These are phyloP conservation scores for Xylogone sp. DNA, from an alignment of 2,329 filamentous ascomycete genomes.

Conservation along the genomic window DNA sequence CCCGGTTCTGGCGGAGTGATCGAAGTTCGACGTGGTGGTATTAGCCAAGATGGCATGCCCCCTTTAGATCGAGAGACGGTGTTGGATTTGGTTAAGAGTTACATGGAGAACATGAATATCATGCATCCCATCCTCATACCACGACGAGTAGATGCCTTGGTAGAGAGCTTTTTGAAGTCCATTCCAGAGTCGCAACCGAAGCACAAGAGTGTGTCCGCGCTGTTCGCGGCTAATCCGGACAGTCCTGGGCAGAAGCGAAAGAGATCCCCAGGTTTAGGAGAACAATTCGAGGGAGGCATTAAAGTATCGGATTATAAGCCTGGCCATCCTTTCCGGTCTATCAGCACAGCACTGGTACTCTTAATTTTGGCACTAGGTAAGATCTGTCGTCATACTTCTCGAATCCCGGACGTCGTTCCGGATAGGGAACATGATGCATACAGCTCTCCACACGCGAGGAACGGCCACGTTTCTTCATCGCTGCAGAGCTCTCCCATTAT, in stretches of 20 bases:
- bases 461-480: slow-evolving; percentile 48
- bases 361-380: slow-evolving; percentile 83
- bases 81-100: slow-evolving; percentile 50
- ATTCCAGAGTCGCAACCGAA: slow-evolving; percentile 22
- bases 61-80: slow-evolving; percentile 51
- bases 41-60: slow-evolving; percentile 42
- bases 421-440: slow-evolving; percentile 14
- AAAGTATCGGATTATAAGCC: slow-evolving; percentile 32
- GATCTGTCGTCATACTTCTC: slow-evolving; percentile 59
- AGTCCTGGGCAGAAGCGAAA: slow-evolving; percentile 28
- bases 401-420: slow-evolving; percentile 56
- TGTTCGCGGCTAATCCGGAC: slow-evolving; percentile 23
- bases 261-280: slow-evolving; percentile 19
- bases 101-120: slow-evolving; percentile 58
- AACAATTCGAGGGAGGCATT: slow-evolving; percentile 17
- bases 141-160: slow-evolving; percentile 41
- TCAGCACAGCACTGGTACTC: slow-evolving; percentile 78
- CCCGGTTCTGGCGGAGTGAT: slow-evolving; percentile 10
- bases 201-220: slow-evolving; percentile 17
- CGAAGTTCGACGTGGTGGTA: slow-evolving; percentile 20
- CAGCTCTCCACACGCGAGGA: slow-evolving; percentile 34
- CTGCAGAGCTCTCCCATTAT: slow-evolving; percentile 51
- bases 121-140: slow-evolving; percentile 62
- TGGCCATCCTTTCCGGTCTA: slow-evolving; percentile 57
- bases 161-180: slow-evolving; percentile 25